Evolutionary conservation across 495 filamentous ascomycete species (phyloP), one percentile per base, ranked within the genome.

Genomic region (Aspergillus carlsbadensis): DNA sequence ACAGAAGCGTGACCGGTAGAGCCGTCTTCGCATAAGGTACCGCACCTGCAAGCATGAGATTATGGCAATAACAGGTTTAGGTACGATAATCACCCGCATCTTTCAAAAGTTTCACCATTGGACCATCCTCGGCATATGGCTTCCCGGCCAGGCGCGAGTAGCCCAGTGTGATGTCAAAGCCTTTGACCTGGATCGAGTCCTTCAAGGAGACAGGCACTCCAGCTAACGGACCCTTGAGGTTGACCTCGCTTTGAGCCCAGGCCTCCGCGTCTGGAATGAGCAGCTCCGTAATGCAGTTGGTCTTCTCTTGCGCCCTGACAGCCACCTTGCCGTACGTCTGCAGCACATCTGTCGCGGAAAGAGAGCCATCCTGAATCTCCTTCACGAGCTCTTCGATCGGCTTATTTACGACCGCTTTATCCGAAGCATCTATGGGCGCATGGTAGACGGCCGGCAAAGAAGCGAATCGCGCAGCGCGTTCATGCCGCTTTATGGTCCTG

Each of bases 11-110:
- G 48, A 93, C 88, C 3, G 94, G 94, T n/a, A 94, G 65, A 52
- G 94, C 93, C 1, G 94, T 98, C 78, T 98, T 98, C 15, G 92
- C 91, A 69, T 96, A 96, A 1, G 94, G 94, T 0, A 98, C 79
- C 4, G 94, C 94, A n/a, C 89, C 88, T 82, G 24, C 21, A 10
- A 37, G 2, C 40, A 4, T 15, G 54, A 6, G 63, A 58, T 3
- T 13, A 22, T n/a, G 6, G n/a, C 13, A 39, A 10, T 2, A 13
- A 29, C n/a, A 7, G 0, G 5, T 8, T 3, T 11, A 20, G 6
- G 46, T 37, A 6, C 37, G 6, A 22, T 29, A 67, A 68, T 43
- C 63, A 84, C 84, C 85, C n/a, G 92, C 91, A 71, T 96, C 91
- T 63, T 95, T 96, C 26, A 97, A 74, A 14, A 98, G 64, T 47